Evolutionary conservation across 306 rosid species (phyloP), one percentile per base, ranked within the genome.

Genomic region (Aeschynomene evenia): DNA sequence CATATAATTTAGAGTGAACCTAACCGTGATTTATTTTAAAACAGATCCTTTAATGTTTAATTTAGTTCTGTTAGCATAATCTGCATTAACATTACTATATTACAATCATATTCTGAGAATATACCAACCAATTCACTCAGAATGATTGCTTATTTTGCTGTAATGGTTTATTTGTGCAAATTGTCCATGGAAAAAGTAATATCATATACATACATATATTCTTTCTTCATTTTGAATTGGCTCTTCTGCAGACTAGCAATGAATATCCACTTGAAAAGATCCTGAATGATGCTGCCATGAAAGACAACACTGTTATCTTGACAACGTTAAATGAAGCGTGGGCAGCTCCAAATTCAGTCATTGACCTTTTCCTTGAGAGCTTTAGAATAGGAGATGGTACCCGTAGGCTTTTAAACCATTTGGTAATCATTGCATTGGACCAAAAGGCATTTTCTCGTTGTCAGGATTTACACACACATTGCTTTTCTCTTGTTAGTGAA

Each of bases 321-420:
- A 90, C 98, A 23, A 88, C 98, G 16, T 80, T 94, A 69, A 94
- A 94, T 70, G 95, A 85, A 80, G 97, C 98, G 65, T 94, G 98
- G 98, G 97, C 97, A 15, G 81, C 96, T 81, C 95, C 86, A 39
- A 71, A 83, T 84, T 90, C 98, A 22, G 73, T 91, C 28, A 42
- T 90, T 22, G 97, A 88, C 78, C 96, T 94, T 68, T 94, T 94
- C 63, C 92, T 91, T 5, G 96, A 88, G 77, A 91, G 99, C 85
- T 91, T 94, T 78, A 88, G 86, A 86, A 89, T 83, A 72, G 97
- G 96, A 59, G 81, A 81, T 16, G 80, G 49, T 33, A 94, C 99
- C 18, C 68, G 51, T 66, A 73, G 80, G 75, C 89, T 94, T 56
- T 80, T 94, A 77, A 78, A 85, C 73, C 97, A 94, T 84, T 78